phyloP scores from a whole-genome alignment of 129 eudicot species.

The Daucus carota region DH1_v3.0 NC_030382.2:57709001-57709500 shows the following conservation, averaged over 20 bases:
- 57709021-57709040: constrained; percentile 5
- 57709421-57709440: background rate
- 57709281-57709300: background rate
- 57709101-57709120: background rate
- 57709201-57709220: constrained; percentile 75
- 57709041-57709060: background rate
- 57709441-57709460: constrained; percentile 38
- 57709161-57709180: constrained; percentile 83
- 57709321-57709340: background rate
- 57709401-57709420: background rate
- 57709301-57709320: background rate
- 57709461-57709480: constrained; percentile 97
- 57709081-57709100: background rate
- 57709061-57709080: background rate
- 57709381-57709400: background rate
- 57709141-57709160: constrained; percentile 85
- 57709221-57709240: constrained; percentile 65
- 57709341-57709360: background rate
- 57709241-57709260: too few relatives aligned
- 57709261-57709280: background rate
- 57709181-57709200: constrained; percentile 80
- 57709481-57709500: constrained; percentile 98
- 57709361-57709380: background rate
- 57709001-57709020: constrained; percentile 41
- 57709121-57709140: constrained; percentile 23